A percentile compares a stretch with the other conserved stretches of the same genome.
Conservation (phyloP, 2,329 filamentous ascomycete genomes). For the Ramularia endophylla region DNA sequence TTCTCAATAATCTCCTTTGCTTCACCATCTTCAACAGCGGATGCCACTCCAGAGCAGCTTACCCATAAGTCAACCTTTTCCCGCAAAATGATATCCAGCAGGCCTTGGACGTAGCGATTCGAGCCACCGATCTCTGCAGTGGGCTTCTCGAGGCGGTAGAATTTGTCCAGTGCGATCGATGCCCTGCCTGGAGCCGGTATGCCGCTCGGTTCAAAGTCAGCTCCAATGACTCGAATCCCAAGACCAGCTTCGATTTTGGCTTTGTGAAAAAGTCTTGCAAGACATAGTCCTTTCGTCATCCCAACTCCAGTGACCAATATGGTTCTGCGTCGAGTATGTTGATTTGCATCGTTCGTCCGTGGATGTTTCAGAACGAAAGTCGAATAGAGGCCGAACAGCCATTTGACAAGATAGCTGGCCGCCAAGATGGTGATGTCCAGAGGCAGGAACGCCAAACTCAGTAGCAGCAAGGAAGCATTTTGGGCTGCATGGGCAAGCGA, state of each 20-base stretch:
- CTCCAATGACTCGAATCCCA: constrained; percentile 68
- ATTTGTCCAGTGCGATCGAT: constrained; percentile 51
- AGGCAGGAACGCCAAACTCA: constrained; percentile 44
- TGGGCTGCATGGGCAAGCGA: constrained; percentile 40
- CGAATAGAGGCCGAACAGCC: neutral
- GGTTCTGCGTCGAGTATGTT: constrained; percentile 39
- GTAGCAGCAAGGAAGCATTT: constrained; percentile 42
- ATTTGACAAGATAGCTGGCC: constrained; percentile 26
- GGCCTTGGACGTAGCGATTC: constrained; percentile 48
- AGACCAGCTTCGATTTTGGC: constrained; percentile 35
- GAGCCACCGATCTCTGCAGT: constrained; percentile 26
- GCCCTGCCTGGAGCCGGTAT: constrained; percentile 48
- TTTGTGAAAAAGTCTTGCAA: constrained; percentile 59
- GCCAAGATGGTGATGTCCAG: constrained; percentile 43
- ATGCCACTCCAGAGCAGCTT: constrained; percentile 63
- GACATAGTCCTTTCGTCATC: constrained; percentile 63
- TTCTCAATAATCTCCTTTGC: constrained; percentile 57
- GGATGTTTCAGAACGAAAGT: constrained; percentile 15
- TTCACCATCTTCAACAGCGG: constrained; percentile 59
- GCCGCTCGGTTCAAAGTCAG: constrained; percentile 51
- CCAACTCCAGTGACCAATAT: constrained; percentile 67
- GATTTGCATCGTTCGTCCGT: constrained; percentile 27
- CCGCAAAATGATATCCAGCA: constrained; percentile 53
- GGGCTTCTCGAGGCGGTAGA: constrained; percentile 44
- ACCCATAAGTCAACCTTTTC: constrained; percentile 68